Base-by-base conservation (phyloP, 2,329 filamentous ascomycete species). In the Pseudogymnoascus sp. region DNA sequence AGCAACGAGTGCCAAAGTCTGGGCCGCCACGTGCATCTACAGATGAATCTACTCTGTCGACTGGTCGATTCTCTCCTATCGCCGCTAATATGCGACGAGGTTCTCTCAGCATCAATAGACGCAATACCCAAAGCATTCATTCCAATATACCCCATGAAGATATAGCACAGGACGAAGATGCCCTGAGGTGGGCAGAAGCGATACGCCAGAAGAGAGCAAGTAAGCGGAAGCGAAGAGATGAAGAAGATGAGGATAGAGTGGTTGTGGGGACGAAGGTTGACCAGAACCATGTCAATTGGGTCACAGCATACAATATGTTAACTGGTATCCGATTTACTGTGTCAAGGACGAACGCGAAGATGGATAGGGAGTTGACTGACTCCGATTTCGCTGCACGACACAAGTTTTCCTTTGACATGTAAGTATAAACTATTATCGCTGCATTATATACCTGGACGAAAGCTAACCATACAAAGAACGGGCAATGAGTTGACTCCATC, bases 351-450 rank as follows among this genome's bases (percentile, higher is more conserved):
- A 97, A 99, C 72, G 94, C 94, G 47, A 99, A 99, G 77, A 84
- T 97, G 74, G 91, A 97, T 74, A 87, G 93, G 61, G 86, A 91
- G 62, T 76, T 99, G 67, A 96, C 89, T 11, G 88, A 94, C 73
- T 90, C 87, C 65, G 94, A 99, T 77, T 99, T 99, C 76, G 84
- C 91, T 64, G 88, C 90, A 65, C 92, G 90, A 77, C 91, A 97
- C 75, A 99, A 99, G 78, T 97, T 96, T 72, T 97, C 92, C 53
- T 99, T 99, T 80, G 94, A 97, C 75, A 95, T 97, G 89, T 93
- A 80, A 76, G 88, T 80, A 60, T 53, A 30, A 47, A 14, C 47
- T 33, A 53, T 9, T 57, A 35, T 37, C 14, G n/a, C 25, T 8
- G 38, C 15, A 33, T 57, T 15, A 2, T 62, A 8, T 38, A 41